Evolutionary conservation across 129 eudicot genomes (phyloP).

Genomic region (Apium graveolens): DNA sequence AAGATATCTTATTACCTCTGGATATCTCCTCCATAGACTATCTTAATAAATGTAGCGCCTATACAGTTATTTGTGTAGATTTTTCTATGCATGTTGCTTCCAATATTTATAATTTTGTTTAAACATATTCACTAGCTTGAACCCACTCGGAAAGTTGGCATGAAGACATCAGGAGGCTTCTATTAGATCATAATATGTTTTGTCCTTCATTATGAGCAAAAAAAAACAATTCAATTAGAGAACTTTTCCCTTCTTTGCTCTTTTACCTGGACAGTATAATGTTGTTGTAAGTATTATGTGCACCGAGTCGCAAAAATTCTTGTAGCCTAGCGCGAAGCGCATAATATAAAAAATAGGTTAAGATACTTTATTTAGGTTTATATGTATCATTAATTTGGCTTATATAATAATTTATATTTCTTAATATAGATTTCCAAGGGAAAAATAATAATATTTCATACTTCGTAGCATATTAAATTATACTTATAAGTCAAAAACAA

Average conservation of each 20-base stretch:
- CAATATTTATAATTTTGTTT: background rate
- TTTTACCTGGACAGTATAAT: too few species aligned
- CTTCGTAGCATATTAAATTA: too few species aligned
- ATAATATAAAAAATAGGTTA: too few species aligned
- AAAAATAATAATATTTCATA: too few species aligned
- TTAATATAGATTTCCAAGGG: too few species aligned
- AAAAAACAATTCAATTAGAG: background rate
- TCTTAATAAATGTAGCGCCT: slow-evolving; percentile 1
- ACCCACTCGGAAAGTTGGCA: background rate
- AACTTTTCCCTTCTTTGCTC: background rate
- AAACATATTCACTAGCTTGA: background rate
- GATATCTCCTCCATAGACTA: background rate
- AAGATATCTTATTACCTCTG: background rate
- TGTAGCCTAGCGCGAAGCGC: too few species aligned
- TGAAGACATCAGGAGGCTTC: background rate
- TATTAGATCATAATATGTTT: background rate
- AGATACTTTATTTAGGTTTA: too few species aligned
- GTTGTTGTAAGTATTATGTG: too few species aligned
- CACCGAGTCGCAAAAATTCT: too few species aligned
- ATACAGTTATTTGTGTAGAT: background rate
- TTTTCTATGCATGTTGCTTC: background rate
- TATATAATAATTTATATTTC: too few species aligned
- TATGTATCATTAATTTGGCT: too few species aligned
- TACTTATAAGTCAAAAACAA: background rate
- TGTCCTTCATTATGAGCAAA: background rate